A percentile compares a stretch with the other conserved stretches of the same genome.
These are phyloP conservation scores for Endocalyx cinctus DNA, from an alignment of 2,329 filamentous ascomycete species.

Conservation along the genomic window DNA sequence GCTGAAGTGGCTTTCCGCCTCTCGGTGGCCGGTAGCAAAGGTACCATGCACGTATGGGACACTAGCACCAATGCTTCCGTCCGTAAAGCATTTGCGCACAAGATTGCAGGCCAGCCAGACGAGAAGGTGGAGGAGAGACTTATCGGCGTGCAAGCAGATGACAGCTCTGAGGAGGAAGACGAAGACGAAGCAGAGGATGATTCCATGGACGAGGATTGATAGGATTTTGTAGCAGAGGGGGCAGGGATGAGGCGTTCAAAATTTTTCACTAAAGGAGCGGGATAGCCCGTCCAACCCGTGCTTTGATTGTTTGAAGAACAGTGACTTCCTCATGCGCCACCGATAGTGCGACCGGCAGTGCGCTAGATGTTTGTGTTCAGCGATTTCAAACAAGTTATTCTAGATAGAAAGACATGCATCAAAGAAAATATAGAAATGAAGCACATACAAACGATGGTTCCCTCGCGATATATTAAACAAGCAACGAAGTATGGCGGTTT, in stretches of 20 bases:
- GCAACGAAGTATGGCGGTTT: too few relatives aligned
- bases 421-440: too few relatives aligned
- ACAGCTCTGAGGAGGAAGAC: constrained; percentile 48
- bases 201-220: constrained; percentile 33
- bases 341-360: too few relatives aligned
- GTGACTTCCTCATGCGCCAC: too few relatives aligned
- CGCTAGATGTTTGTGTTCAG: too few relatives aligned
- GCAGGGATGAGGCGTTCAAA: constrained; percentile 7
- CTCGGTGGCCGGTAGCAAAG: constrained; percentile 91
- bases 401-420: too few relatives aligned
- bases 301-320: too few relatives aligned
- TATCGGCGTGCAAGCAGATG: constrained; percentile 66
- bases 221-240: constrained; percentile 3
- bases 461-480: too few relatives aligned
- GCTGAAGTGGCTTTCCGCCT: constrained; percentile 86
- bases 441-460: too few relatives aligned
- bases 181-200: constrained; percentile 36
- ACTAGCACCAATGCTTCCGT: constrained; percentile 89
- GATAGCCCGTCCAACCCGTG: too few relatives aligned
- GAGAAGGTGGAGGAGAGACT: constrained; percentile 69
- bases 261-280: too few relatives aligned
- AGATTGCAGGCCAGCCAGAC: constrained; percentile 52
- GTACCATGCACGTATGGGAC: constrained; percentile 90
- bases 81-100: constrained; percentile 74
- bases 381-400: too few relatives aligned